phyloP scores from a whole-genome alignment of 441 rosid species.

The Brassica hybrid region DNA sequence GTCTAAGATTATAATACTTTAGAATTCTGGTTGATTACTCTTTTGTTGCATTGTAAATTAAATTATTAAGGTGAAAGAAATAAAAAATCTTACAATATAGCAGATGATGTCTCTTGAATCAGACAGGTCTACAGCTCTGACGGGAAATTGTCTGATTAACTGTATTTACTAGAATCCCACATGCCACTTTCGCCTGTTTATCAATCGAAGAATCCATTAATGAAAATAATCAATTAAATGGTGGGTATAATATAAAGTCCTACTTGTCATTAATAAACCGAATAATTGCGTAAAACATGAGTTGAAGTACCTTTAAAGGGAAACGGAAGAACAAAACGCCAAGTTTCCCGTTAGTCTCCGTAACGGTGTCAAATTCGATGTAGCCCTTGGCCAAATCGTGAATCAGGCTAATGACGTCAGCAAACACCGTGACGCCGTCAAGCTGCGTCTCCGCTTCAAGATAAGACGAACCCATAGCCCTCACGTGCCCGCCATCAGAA shows the following conservation, averaged over 20 bases:
- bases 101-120: slow-evolving; percentile 13
- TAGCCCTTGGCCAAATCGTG: slow-evolving; percentile 64
- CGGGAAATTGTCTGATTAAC: slow-evolving; percentile 51
- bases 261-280: neutral
- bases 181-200: slow-evolving; percentile 49
- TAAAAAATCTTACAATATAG: neutral
- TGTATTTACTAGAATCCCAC: slow-evolving; percentile 53
- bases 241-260: neutral
- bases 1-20: neutral
- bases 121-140: slow-evolving; percentile 50
- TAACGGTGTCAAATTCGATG: slow-evolving; percentile 61
- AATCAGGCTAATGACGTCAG: slow-evolving; percentile 53
- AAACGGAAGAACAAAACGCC: slow-evolving; percentile 56
- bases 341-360: slow-evolving; percentile 54
- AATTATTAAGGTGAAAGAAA: neutral
- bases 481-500: slow-evolving; percentile 58
- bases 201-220: neutral
- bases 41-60: neutral
- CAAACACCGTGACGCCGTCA: slow-evolving; percentile 52
- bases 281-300: slow-evolving; percentile 30
- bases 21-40: neutral
- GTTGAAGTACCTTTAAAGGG: slow-evolving; percentile 49
- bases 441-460: slow-evolving; percentile 57
- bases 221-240: neutral
- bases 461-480: slow-evolving; percentile 56